Base-by-base conservation (phyloP, 2,329 filamentous ascomycete genomes). In the Fusarium neocosmosporiellum region DNA sequence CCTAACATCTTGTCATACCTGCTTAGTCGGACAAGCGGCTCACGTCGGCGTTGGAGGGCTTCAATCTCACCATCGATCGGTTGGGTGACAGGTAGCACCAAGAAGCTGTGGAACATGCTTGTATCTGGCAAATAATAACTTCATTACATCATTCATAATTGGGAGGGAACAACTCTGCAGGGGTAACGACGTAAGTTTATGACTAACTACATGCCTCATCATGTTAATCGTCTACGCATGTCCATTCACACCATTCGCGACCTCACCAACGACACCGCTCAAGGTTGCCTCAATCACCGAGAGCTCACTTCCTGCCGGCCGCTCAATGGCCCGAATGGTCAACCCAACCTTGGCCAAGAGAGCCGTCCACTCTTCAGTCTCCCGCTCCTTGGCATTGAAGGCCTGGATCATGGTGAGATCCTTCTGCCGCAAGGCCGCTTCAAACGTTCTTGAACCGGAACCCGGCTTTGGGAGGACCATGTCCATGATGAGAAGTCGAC, bases 341-440 rank as follows among this genome's bases (percentile, higher is more conserved):
- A 72, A 29, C 1, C 70, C 71, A 4, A 54, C 59, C 14, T 59
- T 54, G 6, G 24, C 9, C 13, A 74, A 37, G 3, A 74, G 54
- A 5, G 39, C 39, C 13, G 7, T 50, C 72, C 72, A 74, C n/a
- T 75, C 59, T 2, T 64, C 69, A 4, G 63, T 48, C n/a, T 73
- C 72, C 0, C 65, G 46, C 27, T 71, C 67, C 24, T 66, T 66
- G 0, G 55, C 41, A 31, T 76, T 76, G 1, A 76, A 76, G 0
- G 65, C 67, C 55, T 76, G 74, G 0, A 76, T 69, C 74, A 76
- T 76, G n/a, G 67, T 73, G 6, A 76, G 63, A 24, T 76, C 74
- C 6, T 72, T 72, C 20, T 71, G 69, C 3, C 74, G 46, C 0
- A 76, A 37, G 0, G 63, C 29, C 1, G 61, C 63, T 22, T 76